These are phyloP conservation scores for Heterobasidion irregulare DNA, from an alignment of 1,284 basidiomycete genomes.

Conservation along the genomic window DNA sequence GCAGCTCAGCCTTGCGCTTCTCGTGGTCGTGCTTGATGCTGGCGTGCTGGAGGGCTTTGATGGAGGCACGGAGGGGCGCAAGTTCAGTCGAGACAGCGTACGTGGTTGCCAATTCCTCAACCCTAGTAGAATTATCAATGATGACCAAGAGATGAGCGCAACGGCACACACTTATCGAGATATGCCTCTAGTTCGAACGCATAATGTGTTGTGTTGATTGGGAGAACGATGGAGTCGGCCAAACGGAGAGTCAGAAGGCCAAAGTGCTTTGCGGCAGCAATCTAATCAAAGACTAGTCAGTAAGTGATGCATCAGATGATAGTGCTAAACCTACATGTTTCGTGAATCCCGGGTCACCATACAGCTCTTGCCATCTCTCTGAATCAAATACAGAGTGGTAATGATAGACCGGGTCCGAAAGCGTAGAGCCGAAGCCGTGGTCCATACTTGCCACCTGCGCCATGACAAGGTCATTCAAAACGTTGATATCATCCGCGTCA, in stretches of 20 bases:
- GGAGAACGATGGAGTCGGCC: conserved; percentile 49
- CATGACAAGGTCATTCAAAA: no score
- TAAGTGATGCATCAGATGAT: no score
- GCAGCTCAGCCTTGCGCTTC: conserved; percentile 29
- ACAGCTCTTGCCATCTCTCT: conserved; percentile 63
- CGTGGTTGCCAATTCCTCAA: conserved; percentile 19
- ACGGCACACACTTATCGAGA: conserved; percentile 32
- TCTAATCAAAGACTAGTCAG: conserved; percentile 22
- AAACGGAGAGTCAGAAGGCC: conserved; percentile 58
- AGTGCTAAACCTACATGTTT: conserved; percentile 39
- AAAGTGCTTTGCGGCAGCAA: conserved; percentile 61
- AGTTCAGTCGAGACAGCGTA: conserved; percentile 10
- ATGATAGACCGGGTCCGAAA: conserved; percentile 61
- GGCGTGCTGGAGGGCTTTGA: conserved; percentile 40
- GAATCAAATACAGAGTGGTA: conserved; percentile 76
- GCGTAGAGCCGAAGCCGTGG: conserved; percentile 39
- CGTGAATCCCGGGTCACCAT: conserved; percentile 66
- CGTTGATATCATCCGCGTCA: background rate
- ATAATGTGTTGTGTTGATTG: conserved; percentile 75
- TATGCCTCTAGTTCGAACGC: conserved; percentile 40
- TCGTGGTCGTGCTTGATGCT: conserved; percentile 49
- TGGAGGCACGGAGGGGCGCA: conserved; percentile 34
- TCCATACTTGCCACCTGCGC: conserved; percentile 42
- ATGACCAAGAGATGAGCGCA: background rate
- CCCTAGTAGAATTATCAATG: conserved; percentile 14